Evolutionary conservation across 768 basidiomycete species (phyloP), one percentile per base, ranked within the genome.

Genomic region (Tephrocybe sp.): DNA sequence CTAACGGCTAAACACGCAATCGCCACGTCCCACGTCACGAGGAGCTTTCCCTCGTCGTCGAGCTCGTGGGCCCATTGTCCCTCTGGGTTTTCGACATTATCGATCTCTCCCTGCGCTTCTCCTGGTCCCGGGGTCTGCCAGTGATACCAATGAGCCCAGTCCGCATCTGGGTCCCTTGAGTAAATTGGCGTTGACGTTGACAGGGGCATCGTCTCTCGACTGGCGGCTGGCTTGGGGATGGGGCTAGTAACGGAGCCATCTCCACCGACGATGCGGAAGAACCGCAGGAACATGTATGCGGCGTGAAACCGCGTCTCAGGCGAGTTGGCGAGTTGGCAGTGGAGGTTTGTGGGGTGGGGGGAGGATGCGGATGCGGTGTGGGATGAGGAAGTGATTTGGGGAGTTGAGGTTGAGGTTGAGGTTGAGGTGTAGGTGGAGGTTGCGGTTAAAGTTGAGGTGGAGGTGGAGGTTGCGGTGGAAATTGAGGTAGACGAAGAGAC

Each of bases 261-360:
- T 1, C 33, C 57, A 20, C 70, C 66, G 1, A 79, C 63, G 20
- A 74, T 60, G 26, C 72, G 67, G 56, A 83, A 78, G 52, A 82
- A 87, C 16, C 82, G 73, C 19, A 74, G 65, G 55, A 87, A 83
- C 54, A 87, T 63, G 60, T 81, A 77, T 0, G 71, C 79, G 0
- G 85, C 85, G 49, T 87, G 84, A 56, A 85, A 87, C 3, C 83
- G 74, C 13, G 85, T 85, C 52, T 85, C 76, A 0, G 72, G 73
- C 0, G 78, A 83, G 2, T 67, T 73, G 7, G 63, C 62, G 20
- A 88, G 71, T 48, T 87, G 81, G 43, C 85, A 79, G 35, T 68
- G 62, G 22, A 87, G 68, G 47, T 80, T 66, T 10, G 48, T 42
- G 6, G 48, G 44, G 35, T 44, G 39, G 8, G 51, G 44, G 53